Evolutionary conservation across 208 protist species (phyloP), one percentile per base, ranked within the genome.

Genomic region (Leishmania guyanensis): DNA sequence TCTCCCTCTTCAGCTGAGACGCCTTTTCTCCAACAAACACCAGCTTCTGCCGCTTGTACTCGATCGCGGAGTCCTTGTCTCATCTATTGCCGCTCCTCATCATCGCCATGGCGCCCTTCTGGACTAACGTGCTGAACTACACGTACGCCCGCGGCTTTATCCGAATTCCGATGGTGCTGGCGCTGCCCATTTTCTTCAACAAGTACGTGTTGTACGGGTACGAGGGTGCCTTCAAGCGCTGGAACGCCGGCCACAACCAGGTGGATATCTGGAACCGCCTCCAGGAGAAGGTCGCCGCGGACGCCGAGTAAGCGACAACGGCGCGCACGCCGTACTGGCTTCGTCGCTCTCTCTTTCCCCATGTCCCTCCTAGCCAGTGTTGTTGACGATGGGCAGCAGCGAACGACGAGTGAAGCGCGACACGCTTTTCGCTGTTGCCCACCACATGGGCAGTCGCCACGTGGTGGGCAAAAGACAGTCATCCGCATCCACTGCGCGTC

Each of bases 241-340:
- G 91, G 90, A 97, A 97, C 78, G 87, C 76, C 43, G 94, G 91
- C 81, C 92, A 97, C 91, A 95, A 95, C 86, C 92, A 97, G 88
- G 53, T 62, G 12, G 92, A 95, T 53, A 96, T 96, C 80, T 97
- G 94, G 92, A 91, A 95, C 81, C 89, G 92, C 64, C 84, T 97
- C n/a, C 76, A 96, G 90, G 84, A 75, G 12, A 95, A 96, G 84
- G 94, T 95, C 36, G 90, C 86, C 6, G 82, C 79, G 64, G 90
- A 93, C 60, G 85, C 83, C 1, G 86, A 90, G 81, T 79, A 84
- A 76, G 68, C 50, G 53, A 33, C 53, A 33, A 9, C 33, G 8
- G 22, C n/a, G 22, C 46, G 20, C 2, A 51, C 26, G n/a, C 43
- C 22, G 68, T 50, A 12, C 22, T 5, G 68, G 43, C 39, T 72